phyloP scores from a whole-genome alignment of 345 rosid genomes.

The Brassica juncea region DNA sequence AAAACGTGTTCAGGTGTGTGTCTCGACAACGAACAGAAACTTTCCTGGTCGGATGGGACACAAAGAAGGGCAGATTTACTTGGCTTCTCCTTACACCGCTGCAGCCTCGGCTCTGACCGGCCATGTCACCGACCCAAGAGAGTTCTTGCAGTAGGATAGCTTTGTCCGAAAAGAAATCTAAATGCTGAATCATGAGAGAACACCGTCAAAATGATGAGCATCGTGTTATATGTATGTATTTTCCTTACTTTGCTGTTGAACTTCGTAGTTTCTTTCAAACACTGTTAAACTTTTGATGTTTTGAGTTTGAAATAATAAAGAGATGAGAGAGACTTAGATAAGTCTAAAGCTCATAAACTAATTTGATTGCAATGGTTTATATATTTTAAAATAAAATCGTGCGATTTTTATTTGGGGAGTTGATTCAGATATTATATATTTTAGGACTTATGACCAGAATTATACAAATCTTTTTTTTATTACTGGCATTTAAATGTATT shows the following conservation, averaged over 20 bases:
- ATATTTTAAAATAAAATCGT: too few species aligned
- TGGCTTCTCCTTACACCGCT: conserved; percentile 92
- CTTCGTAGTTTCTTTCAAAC: conserved; percentile 1
- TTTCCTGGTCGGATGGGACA: conserved; percentile 99
- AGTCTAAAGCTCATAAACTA: background rate
- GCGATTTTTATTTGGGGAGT: too few species aligned
- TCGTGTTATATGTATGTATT: conserved; percentile 33
- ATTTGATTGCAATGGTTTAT: background rate
- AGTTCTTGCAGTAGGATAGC: conserved; percentile 68
- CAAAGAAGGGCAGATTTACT: conserved; percentile 96
- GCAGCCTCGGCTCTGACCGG: conserved; percentile 98
- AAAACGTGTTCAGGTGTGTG: conserved; percentile 32
- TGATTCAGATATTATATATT: too few species aligned
- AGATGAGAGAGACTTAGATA: background rate
- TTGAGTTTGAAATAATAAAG: background rate
- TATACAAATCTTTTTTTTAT: too few species aligned
- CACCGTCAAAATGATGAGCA: background rate
- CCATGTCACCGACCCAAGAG: conserved; percentile 93
- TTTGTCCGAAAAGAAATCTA: background rate
- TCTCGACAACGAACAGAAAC: conserved; percentile 76
- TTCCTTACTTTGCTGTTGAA: conserved; percentile 4
- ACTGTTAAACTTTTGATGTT: conserved; percentile 14
- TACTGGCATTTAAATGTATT: too few species aligned
- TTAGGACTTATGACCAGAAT: too few species aligned
- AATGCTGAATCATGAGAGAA: conserved; percentile 7